These are phyloP conservation scores for Eimeria praecox DNA, from an alignment of 169 alveolate genomes.

Conservation along the genomic window DNA sequence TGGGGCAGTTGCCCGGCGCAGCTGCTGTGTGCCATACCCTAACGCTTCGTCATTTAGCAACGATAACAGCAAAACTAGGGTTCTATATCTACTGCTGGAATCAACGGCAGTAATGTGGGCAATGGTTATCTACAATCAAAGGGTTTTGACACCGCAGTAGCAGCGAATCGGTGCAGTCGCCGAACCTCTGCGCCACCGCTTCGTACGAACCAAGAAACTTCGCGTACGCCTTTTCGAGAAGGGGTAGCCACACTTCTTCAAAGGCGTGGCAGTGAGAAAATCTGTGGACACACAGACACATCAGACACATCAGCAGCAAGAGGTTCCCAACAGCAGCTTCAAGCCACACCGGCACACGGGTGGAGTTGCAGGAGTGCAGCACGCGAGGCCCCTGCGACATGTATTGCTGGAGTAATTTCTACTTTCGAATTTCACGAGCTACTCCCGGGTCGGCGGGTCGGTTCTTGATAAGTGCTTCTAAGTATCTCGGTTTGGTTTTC, in stretches of 20 bases:
- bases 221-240: slow-evolving; percentile 83
- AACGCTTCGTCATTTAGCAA: not conserved
- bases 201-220: slow-evolving; percentile 82
- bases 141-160: too few species aligned
- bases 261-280: slow-evolving; percentile 46
- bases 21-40: not conserved
- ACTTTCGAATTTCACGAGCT: not conserved
- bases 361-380: not conserved
- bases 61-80: not conserved
- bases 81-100: not conserved
- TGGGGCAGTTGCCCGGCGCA: not conserved
- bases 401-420: not conserved
- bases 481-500: too few species aligned
- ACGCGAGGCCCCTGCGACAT: not conserved
- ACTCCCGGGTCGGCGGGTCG: not conserved
- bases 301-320: too few species aligned
- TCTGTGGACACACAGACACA: not conserved
- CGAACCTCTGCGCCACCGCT: slow-evolving; percentile 70
- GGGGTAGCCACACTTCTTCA: slow-evolving; percentile 81
- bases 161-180: not conserved
- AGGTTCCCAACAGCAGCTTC: not conserved
- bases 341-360: not conserved
- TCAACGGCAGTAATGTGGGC: not conserved
- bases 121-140: not conserved
- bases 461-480: not conserved